Base-by-base conservation (phyloP, 441 rosid genomes). In the Pelargonium cotyledonis region DNA sequence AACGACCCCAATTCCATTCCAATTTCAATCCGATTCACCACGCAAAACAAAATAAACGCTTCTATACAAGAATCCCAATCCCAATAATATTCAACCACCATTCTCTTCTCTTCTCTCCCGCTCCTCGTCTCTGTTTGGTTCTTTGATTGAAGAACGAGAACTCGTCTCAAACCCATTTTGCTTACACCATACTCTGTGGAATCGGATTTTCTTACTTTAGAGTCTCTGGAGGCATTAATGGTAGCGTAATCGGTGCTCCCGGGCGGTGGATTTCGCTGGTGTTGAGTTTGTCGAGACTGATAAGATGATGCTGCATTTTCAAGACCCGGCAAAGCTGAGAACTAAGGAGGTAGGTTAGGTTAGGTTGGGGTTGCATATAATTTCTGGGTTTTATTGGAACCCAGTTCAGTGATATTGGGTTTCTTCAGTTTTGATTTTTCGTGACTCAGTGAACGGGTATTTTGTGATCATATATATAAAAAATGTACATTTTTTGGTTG, bases 251-350 rank as follows among this genome's bases (percentile, higher is more conserved):
- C 26, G 26, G 26, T 23, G 26, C 2, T 23, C 26, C 26, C 26
- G 2, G 26, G 26, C 26, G 26, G 26, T 63, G n/a, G 65, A 6
- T 7, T 5, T 47, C 6, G 58, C 40, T 18, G 9, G 6, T 26
- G 21, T 9, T 11, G 55, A 15, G 55, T 47, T 12, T 47, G 43
- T 41, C 3, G 65, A 12, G 72, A n/a, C 12, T 41, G 65, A 7
- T 44, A 83, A 67, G 83, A 83, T 80, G 88, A 83, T 84, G 86
- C 80, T 85, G 72, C 83, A 72, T 57, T 86, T 73, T 29, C 31
- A 69, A 18, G 84, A 81, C 68, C 78, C 82, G 14, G 75, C 79
- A 0, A 83, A 74, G 75, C 86, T 85, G 73, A 81, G 68, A 66
- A 79, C 91, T 51, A 79, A 65, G 72, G 80, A 77, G 84, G 87